A percentile compares a stretch with the other conserved stretches of the same genome.
phyloP scores from a whole-genome alignment of 2,329 filamentous ascomycete species.

The Penicillium sp. region DNA sequence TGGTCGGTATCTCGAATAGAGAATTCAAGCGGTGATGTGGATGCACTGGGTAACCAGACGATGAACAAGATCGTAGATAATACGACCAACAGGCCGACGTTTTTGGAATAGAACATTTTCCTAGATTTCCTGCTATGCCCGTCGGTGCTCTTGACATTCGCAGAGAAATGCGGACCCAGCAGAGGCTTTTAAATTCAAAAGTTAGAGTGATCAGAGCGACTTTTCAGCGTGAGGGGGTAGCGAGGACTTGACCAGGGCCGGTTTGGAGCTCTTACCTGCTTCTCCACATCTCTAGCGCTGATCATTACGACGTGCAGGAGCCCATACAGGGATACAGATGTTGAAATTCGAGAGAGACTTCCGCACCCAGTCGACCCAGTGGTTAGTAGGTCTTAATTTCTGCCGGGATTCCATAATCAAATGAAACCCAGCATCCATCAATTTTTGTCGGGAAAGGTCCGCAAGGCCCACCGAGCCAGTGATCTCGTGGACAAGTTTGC shows the following conservation, averaged over 20 bases:
- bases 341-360: background rate
- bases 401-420: background rate
- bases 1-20: background rate
- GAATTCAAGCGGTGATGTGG: slow-evolving; percentile 29
- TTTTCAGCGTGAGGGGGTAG: slow-evolving; percentile 1
- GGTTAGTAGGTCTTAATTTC: background rate
- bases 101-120: slow-evolving; percentile 26
- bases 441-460: background rate
- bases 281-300: slow-evolving; percentile 35
- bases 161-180: slow-evolving; percentile 3
- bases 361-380: background rate
- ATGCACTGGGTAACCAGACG: slow-evolving; percentile 27
- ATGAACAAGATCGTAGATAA: slow-evolving; percentile 29
- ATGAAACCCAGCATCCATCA: background rate
- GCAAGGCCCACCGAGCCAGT: background rate
- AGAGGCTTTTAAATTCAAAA: slow-evolving; percentile 23
- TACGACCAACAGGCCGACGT: slow-evolving; percentile 23
- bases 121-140: background rate
- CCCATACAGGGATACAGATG: background rate
- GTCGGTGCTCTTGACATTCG: background rate
- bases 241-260: slow-evolving; percentile 6
- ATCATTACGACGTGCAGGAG: slow-evolving; percentile 5
- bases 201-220: slow-evolving; percentile 9
- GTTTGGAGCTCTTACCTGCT: slow-evolving; percentile 30
- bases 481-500: background rate